Conservation (phyloP, 179 eudicot species). For the Heliamphora pulchella region DNA sequence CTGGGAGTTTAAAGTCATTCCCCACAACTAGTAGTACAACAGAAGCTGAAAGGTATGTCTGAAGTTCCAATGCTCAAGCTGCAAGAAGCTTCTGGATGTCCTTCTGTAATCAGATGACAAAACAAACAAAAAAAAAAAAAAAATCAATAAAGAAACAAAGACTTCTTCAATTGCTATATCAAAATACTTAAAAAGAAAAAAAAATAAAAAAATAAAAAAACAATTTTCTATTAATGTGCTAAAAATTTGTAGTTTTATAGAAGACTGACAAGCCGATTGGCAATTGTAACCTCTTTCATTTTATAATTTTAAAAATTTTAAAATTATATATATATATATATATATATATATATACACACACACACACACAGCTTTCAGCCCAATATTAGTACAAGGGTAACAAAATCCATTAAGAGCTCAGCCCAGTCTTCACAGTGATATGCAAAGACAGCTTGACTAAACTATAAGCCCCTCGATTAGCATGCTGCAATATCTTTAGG, state of each 20-base stretch:
- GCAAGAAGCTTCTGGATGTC: conserved; percentile 72
- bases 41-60: not conserved
- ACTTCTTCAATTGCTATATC: not conserved
- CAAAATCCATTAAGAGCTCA: not conserved
- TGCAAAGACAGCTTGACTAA: not conserved
- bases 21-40: not conserved
- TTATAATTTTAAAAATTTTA: too few relatives aligned
- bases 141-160: not conserved
- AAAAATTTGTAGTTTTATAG: too few relatives aligned
- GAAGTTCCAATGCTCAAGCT: conserved; percentile 29
- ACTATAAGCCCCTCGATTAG: not conserved
- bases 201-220: not conserved
- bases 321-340: too few relatives aligned
- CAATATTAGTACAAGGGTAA: not conserved
- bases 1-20: not conserved
- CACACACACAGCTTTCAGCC: not conserved
- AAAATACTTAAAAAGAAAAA: too few relatives aligned
- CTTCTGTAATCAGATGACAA: conserved; percentile 38
- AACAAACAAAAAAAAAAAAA: not conserved
- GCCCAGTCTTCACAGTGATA: not conserved
- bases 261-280: too few relatives aligned
- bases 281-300: too few relatives aligned
- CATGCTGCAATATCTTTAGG: not conserved
- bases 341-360: not conserved
- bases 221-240: too few relatives aligned